These are phyloP conservation scores for Plasmodium gaboni DNA, from an alignment of 169 alveolate genomes.

Conservation along the genomic window DNA sequence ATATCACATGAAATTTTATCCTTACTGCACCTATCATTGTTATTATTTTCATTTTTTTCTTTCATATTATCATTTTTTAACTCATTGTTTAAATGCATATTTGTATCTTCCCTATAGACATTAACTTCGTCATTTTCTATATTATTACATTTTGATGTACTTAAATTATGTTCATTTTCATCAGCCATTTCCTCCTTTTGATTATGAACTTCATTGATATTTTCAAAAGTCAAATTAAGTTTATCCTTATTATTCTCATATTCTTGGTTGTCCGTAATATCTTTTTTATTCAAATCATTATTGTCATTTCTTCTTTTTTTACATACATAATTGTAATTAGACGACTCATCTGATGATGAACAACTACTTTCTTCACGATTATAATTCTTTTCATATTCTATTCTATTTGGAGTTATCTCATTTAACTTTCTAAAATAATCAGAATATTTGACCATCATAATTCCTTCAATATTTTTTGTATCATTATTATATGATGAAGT, in stretches of 20 bases:
- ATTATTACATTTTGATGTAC: too few species aligned
- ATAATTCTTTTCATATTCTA: not conserved
- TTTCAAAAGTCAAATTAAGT: not conserved
- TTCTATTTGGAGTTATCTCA: constrained; percentile 4
- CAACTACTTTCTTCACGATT: not conserved
- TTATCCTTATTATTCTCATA: not conserved
- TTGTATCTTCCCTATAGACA: too few species aligned
- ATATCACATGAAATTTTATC: not conserved
- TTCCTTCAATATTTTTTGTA: constrained; percentile 17
- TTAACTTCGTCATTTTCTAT: not conserved
- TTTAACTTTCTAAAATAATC: constrained; percentile 29
- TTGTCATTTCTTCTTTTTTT: not conserved
- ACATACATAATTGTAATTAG: not conserved
- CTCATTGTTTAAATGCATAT: not conserved
- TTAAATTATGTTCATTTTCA: not conserved
- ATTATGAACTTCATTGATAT: constrained; percentile 2
- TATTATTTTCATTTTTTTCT: constrained; percentile 2
- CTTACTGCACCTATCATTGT: not conserved
- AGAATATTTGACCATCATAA: constrained; percentile 17
- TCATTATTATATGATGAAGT: not conserved
- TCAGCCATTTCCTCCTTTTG: not conserved
- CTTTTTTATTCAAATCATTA: not conserved
- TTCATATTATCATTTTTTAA: constrained; percentile 9
- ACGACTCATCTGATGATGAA: not conserved
- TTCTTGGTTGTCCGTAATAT: not conserved